Evolutionary conservation across 352 stramenopile genomes (phyloP).

Genomic region (Phytophthora aleatoria): DNA sequence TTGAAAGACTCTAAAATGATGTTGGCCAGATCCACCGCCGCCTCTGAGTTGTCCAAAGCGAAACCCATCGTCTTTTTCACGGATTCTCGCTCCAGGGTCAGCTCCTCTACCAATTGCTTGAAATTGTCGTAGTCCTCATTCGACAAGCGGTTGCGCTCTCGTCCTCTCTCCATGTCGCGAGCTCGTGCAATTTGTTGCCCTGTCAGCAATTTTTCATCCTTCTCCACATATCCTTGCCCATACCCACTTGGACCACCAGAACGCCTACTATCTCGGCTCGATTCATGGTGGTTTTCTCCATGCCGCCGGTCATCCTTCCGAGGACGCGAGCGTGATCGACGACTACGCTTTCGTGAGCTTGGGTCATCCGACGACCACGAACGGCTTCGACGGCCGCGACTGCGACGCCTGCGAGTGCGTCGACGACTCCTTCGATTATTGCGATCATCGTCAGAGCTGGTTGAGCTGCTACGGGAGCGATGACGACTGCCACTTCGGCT

Average conservation of each 20-base stretch:
- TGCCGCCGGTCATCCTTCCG: conserved; percentile 13
- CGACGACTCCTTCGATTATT: conserved; percentile 16
- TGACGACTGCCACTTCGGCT: conserved; percentile 35
- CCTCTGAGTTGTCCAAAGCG: conserved; percentile 80
- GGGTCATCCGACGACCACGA: conserved; percentile 36
- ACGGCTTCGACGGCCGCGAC: conserved; percentile 27
- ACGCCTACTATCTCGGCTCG: conserved; percentile 13
- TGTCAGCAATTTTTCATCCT: conserved; percentile 51
- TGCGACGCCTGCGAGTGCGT: conserved; percentile 16
- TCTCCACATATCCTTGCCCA: conserved; percentile 3
- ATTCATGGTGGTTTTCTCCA: conserved; percentile 14
- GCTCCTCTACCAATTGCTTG: conserved; percentile 37
- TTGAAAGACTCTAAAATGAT: conserved; percentile 56
- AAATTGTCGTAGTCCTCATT: conserved; percentile 64
- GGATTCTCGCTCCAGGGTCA: conserved; percentile 72
- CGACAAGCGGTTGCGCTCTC: conserved; percentile 55
- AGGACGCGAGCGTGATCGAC: conserved; percentile 25
- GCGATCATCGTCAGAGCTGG: conserved; percentile 17
- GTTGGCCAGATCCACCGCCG: conserved; percentile 68
- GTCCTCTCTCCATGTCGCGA: conserved; percentile 64
- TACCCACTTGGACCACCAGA: conserved; percentile 5
- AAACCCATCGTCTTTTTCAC: conserved; percentile 82
- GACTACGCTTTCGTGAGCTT: conserved; percentile 19
- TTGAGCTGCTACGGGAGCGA: conserved; percentile 34
- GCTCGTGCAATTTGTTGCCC: conserved; percentile 77